phyloP scores from a whole-genome alignment of 2,329 filamentous ascomycete genomes.

The Aspergillus neotritici region DNA sequence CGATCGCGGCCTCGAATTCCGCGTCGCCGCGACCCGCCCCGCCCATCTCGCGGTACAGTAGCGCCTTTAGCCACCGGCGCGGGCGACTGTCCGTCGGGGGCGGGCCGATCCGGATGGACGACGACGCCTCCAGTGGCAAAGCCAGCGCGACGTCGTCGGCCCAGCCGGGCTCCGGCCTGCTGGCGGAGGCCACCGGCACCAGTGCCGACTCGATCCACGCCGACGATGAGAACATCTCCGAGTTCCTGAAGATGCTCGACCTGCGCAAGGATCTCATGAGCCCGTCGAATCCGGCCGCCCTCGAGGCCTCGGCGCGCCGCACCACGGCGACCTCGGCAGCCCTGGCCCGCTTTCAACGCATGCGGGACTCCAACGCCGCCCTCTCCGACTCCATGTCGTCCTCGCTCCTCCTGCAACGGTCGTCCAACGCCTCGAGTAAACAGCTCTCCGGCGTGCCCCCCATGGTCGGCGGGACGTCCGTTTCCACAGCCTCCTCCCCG shows the following conservation, averaged over 20 bases:
- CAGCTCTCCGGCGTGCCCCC: slow-evolving; percentile 61
- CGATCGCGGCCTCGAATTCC: slow-evolving; percentile 60
- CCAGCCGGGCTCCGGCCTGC: slow-evolving; percentile 70
- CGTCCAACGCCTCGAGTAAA: slow-evolving; percentile 71
- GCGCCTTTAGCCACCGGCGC: slow-evolving; percentile 84
- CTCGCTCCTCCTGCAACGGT: slow-evolving; percentile 76
- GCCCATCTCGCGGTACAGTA: slow-evolving; percentile 82
- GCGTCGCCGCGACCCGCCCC: slow-evolving; percentile 74
- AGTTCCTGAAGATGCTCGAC: slow-evolving; percentile 85
- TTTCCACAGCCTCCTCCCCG: slow-evolving; percentile 82
- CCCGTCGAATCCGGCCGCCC: slow-evolving; percentile 51
- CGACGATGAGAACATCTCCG: slow-evolving; percentile 88
- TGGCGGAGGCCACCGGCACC: slow-evolving; percentile 63
- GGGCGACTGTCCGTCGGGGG: slow-evolving; percentile 72
- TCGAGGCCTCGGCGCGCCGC: slow-evolving; percentile 65
- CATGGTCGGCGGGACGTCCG: slow-evolving; percentile 59
- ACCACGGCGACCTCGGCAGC: slow-evolving; percentile 75
- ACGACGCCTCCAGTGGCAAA: slow-evolving; percentile 55
- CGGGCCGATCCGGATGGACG: slow-evolving; percentile 49
- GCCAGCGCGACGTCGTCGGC: slow-evolving; percentile 47
- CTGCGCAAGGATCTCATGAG: slow-evolving; percentile 78
- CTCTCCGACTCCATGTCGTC: slow-evolving; percentile 92
- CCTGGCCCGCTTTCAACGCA: slow-evolving; percentile 76
- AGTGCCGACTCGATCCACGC: slow-evolving; percentile 62
- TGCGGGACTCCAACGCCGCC: slow-evolving; percentile 82